Evolutionary conservation across 768 basidiomycete species (phyloP).

Genomic region (Leccinum fibrillosum): DNA sequence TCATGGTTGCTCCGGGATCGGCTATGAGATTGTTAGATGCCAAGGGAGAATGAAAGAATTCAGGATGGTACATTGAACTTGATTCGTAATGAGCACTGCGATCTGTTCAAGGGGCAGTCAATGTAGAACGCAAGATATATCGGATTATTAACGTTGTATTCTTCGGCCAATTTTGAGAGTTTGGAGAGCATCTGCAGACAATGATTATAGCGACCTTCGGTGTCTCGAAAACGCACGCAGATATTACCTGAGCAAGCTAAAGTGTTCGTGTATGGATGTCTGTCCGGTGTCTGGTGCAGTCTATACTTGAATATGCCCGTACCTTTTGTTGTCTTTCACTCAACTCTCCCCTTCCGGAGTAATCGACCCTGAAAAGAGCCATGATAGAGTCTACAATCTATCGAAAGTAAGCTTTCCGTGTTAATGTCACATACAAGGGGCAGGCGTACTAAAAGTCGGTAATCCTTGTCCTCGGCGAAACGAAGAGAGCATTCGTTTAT

Average conservation of each 20-base stretch:
- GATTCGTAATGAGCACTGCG: conserved; percentile 85
- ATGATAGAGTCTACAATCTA: conserved; percentile 96
- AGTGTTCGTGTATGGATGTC: conserved; percentile 8
- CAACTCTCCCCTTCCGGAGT: conserved; percentile 87
- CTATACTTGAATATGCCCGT: not conserved
- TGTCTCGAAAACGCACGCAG: not conserved
- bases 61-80: conserved; percentile 69
- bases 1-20: conserved; percentile 93
- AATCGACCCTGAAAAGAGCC: conserved; percentile 95
- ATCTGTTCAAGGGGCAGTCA: conserved; percentile 45
- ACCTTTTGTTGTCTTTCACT: conserved; percentile 94
- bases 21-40: conserved; percentile 42
- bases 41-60: not conserved
- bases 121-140: not conserved
- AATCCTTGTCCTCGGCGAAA: conserved; percentile 88
- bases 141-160: conserved; percentile 63
- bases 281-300: not conserved
- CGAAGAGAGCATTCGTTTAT: conserved; percentile 86
- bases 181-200: conserved; percentile 78
- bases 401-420: conserved; percentile 7
- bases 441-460: conserved; percentile 55
- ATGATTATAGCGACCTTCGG: not conserved
- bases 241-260: conserved; percentile 76
- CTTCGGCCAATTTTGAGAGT: conserved; percentile 87
- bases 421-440: not conserved